These are phyloP conservation scores for Salix koriyanagi DNA, from an alignment of 345 rosid species.

Conservation along the genomic window DNA sequence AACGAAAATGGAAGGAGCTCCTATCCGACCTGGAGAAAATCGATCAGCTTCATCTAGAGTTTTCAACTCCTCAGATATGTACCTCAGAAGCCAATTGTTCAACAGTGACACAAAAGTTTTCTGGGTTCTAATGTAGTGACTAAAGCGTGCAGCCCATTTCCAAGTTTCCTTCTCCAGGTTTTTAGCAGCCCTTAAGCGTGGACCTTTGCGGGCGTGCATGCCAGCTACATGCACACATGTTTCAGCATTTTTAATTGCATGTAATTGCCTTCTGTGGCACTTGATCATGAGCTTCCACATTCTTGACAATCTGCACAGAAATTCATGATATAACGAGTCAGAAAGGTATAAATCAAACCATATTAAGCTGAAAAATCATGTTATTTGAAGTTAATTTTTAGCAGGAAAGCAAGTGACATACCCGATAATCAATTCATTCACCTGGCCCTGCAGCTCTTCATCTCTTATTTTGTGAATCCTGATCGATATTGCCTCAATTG, in stretches of 20 bases:
- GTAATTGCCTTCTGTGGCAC: neutral
- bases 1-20: slow-evolving; percentile 34
- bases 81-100: slow-evolving; percentile 38
- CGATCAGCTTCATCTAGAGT: slow-evolving; percentile 5
- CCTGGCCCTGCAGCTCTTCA: neutral
- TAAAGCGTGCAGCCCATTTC: slow-evolving; percentile 23
- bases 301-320: neutral
- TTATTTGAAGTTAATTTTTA: no score
- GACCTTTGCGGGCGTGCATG: neutral
- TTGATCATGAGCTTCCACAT: neutral
- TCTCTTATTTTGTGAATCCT: neutral
- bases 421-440: neutral
- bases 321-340: neutral
- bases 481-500: neutral
- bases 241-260: neutral
- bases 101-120: slow-evolving; percentile 26
- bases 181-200: neutral
- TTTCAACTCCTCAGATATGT: slow-evolving; percentile 22
- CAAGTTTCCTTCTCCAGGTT: neutral
- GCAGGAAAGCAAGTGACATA: neutral
- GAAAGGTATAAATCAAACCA: no score
- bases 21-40: slow-evolving; percentile 17
- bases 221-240: no score
- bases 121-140: slow-evolving; percentile 25
- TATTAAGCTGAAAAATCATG: no score